A percentile compares a stretch with the other conserved stretches of the same genome.
Conservation (phyloP, 1,139 yeast species). For the Pichia sp. region DNA sequence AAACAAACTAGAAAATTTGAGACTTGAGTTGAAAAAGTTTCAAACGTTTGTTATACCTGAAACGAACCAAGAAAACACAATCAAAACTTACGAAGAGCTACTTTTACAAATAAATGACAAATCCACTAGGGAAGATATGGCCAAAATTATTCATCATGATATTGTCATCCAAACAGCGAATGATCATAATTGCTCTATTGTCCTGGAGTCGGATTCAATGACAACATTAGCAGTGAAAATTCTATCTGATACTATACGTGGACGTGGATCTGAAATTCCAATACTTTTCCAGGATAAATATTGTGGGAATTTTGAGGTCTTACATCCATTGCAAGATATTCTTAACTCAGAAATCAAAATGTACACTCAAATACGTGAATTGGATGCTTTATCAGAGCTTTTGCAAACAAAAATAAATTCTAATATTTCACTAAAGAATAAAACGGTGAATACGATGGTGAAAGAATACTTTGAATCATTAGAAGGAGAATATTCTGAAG, state of each 20-base stretch:
- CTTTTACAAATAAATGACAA: constrained; percentile 36
- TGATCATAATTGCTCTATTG: constrained; percentile 39
- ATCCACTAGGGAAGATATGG: constrained; percentile 57
- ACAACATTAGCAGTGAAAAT: constrained; percentile 76
- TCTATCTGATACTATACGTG: constrained; percentile 77
- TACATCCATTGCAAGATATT: constrained; percentile 73
- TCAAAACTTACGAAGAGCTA: constrained; percentile 20
- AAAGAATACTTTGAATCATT: constrained; percentile 64
- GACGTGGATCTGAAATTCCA: constrained; percentile 71
- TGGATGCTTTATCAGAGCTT: constrained; percentile 12
- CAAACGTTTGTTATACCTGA: constrained; percentile 1
- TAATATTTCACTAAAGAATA: constrained; percentile 38
- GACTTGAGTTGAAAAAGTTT: constrained; percentile 17
- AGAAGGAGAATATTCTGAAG: constrained; percentile 80
- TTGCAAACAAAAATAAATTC: background rate
- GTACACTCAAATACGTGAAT: constrained; percentile 13
- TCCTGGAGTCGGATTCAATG: constrained; percentile 74
- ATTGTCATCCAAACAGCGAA: constrained; percentile 42
- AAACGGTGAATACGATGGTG: constrained; percentile 76
- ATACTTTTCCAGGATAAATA: constrained; percentile 23
- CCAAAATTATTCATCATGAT: constrained; percentile 39
- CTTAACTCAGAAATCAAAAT: constrained; percentile 56
- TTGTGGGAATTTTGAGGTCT: constrained; percentile 29
- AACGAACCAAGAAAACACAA: constrained; percentile 12
- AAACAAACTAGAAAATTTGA: constrained; percentile 1